These are phyloP conservation scores for Acorus gramineus DNA, from an alignment of 106 monocot genomes.

Conservation along the genomic window DNA sequence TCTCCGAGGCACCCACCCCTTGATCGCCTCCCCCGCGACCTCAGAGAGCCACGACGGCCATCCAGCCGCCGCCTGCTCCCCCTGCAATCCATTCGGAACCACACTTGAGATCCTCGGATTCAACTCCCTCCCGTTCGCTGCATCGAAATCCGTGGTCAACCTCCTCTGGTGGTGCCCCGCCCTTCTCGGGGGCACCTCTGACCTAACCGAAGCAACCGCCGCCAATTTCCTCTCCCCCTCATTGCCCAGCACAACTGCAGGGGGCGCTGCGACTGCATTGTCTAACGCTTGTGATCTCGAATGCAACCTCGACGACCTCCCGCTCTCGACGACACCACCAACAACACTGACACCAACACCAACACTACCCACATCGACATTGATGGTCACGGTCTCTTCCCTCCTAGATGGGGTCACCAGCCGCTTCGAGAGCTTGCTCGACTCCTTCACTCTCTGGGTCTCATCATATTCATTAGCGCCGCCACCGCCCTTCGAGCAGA, in stretches of 20 bases:
- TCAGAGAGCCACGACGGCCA: constrained; percentile 41
- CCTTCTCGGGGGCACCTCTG: no score
- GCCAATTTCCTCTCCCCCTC: no score
- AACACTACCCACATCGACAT: constrained; percentile 2
- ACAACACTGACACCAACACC: not conserved
- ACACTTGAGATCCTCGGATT: no score
- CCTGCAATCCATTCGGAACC: constrained; percentile 20
- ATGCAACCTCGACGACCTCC: no score
- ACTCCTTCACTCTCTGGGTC: not conserved
- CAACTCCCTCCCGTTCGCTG: no score
- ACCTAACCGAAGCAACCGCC: no score
- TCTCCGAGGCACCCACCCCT: constrained; percentile 42
- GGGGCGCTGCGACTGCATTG: no score
- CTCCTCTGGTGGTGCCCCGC: no score
- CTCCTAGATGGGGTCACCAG: constrained; percentile 23
- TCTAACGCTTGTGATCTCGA: no score
- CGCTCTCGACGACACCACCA: no score
- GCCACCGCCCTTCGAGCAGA: constrained; percentile 26
- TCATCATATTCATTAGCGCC: not conserved
- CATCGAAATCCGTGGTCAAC: no score
- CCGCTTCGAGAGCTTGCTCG: constrained; percentile 21
- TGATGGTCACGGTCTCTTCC: constrained; percentile 1
- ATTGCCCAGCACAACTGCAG: no score
- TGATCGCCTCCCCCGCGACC: constrained; percentile 37
- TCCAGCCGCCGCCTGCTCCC: constrained; percentile 23